These are phyloP conservation scores for Russula earlei DNA, from an alignment of 768 basidiomycete species.

Conservation along the genomic window DNA sequence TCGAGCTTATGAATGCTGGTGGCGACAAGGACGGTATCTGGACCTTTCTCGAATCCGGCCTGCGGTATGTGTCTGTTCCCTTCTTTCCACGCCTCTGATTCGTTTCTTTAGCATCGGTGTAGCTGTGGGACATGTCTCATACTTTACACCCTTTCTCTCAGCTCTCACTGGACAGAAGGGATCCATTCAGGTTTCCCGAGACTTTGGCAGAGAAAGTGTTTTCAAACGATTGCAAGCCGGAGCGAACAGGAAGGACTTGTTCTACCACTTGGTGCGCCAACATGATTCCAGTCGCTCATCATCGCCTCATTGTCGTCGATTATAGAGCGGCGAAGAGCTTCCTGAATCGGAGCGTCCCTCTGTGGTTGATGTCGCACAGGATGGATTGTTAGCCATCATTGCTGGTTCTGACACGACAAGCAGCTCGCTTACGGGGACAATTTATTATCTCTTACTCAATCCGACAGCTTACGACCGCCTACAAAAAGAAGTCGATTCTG, in stretches of 20 bases:
- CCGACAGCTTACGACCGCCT: constrained; percentile 21
- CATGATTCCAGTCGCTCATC: background rate
- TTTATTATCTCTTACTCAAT: constrained; percentile 30
- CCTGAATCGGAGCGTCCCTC: constrained; percentile 6
- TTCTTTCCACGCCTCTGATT: background rate
- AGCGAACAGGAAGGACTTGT: constrained; percentile 27
- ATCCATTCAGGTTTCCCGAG: background rate
- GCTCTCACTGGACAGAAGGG: background rate
- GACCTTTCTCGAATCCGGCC: background rate
- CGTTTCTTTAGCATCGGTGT: background rate
- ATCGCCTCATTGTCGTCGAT: background rate
- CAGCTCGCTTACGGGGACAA: constrained; percentile 26
- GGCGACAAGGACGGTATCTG: constrained; percentile 7
- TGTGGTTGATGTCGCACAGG: constrained; percentile 24
- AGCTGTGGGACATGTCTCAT: background rate
- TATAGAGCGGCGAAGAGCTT: constrained; percentile 13
- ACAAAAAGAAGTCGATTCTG: constrained; percentile 9
- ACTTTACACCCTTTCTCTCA: background rate
- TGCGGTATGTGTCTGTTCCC: background rate
- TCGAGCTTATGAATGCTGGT: constrained; percentile 22
- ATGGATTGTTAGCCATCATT: constrained; percentile 31
- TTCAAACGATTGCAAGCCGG: constrained; percentile 1
- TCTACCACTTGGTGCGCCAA: constrained; percentile 30
- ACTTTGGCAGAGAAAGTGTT: background rate
- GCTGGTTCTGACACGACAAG: constrained; percentile 38